These are phyloP conservation scores for Coriolopsis trogii DNA, from an alignment of 1,284 basidiomycete genomes.

Conservation along the genomic window DNA sequence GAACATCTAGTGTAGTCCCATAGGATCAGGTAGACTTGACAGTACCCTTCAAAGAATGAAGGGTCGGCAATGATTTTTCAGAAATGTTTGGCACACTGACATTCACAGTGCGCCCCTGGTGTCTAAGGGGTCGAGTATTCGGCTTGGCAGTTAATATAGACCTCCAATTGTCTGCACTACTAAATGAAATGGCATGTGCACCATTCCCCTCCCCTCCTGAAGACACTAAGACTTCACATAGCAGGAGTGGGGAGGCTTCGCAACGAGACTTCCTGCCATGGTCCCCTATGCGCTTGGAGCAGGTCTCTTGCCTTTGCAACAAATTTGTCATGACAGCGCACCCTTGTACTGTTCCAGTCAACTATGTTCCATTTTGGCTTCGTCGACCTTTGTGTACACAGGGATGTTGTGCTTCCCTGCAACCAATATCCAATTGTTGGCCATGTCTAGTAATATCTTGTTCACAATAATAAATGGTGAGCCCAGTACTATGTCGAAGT, in stretches of 20 bases:
- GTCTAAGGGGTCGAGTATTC: background rate
- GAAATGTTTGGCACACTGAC: background rate
- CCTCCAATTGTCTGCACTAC: background rate
- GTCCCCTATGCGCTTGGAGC: background rate
- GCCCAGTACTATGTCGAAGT: constrained; percentile 36
- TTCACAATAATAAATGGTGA: constrained; percentile 32
- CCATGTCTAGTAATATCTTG: constrained; percentile 32
- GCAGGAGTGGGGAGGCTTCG: constrained; percentile 10
- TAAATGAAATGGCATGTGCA: background rate
- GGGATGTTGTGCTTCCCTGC: background rate
- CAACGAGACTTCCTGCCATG: background rate
- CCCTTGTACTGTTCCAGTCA: too few relatives aligned
- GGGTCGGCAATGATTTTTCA: background rate
- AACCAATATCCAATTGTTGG: constrained; percentile 4
- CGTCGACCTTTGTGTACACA: constrained; percentile 1
- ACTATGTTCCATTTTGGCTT: background rate
- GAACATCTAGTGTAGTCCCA: constrained; percentile 5
- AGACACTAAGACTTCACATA: background rate
- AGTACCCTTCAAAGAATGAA: background rate
- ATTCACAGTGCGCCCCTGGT: constrained; percentile 2
- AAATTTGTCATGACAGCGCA: too few relatives aligned
- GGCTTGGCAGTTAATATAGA: background rate
- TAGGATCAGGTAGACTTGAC: background rate
- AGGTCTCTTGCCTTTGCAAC: background rate
- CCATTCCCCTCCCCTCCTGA: constrained; percentile 5